Base-by-base conservation (phyloP, 495 filamentous ascomycete genomes). In the Copromyces sp. region DNA sequence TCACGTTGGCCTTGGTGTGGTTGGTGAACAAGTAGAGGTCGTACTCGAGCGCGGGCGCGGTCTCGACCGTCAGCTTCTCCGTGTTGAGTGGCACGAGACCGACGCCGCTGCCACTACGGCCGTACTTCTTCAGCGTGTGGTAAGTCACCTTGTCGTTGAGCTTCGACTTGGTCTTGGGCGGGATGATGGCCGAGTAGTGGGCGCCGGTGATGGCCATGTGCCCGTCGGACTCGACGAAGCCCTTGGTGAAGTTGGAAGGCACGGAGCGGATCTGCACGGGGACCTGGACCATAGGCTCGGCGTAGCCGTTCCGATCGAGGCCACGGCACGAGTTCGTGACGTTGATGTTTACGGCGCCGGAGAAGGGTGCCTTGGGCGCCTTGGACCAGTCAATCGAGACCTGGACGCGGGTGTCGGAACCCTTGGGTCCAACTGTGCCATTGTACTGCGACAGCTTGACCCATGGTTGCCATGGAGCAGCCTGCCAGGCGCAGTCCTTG, bases 181-280 rank as follows among this genome's bases (percentile, higher is more conserved):
- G 83, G 39, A 85, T 74, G 68, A 83, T 78, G 32, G 78, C 70
- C 71, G 82, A 74, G 80, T 86, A 87, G 76, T 90, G 84, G 20
- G 86, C 84, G 11, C 86, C 85, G 75, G 90, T 85, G 73, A 93
- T 90, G 72, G 88, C 82, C 59, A 94, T 79, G 71, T 86, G 82
- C 59, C 83, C 83, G 75, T 91, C 88, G 5, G 82, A 83, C 78
- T 94, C 91, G 73, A 92, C 87, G 74, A 90, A 92, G 65, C 90
- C 90, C 53, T 81, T 68, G 6, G 77, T 83, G 81, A 92, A 93
- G 32, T 80, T 80, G 1, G 81, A 75, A 0, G 90, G 86, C 39
- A 89, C 74, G 14, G 78, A 77, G 59, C 86, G 86, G 37, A 87
- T 80, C 65, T 84, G 84, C 72, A 92, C 80, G 5, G 90, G 90